Evolutionary conservation across 345 rosid species (phyloP).

Genomic region (Clarkia xantiana): DNA sequence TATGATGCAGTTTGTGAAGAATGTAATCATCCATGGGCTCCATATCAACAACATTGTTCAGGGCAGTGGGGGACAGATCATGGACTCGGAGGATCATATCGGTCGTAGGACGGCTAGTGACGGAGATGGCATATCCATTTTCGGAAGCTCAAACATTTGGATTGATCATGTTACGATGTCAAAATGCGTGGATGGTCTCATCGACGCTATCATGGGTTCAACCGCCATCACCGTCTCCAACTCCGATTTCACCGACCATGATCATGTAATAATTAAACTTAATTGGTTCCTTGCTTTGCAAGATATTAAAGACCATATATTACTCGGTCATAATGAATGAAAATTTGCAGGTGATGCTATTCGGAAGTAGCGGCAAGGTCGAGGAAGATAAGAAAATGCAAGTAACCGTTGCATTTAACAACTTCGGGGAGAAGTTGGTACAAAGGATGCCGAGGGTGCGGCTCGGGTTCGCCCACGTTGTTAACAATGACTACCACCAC

Average conservation of each 20-base stretch:
- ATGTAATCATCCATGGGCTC: conserved; percentile 53
- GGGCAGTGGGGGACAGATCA: conserved; percentile 43
- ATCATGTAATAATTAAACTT: too few species aligned
- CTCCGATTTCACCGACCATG: conserved; percentile 60
- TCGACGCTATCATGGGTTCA: conserved; percentile 57
- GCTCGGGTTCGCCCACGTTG: conserved; percentile 48
- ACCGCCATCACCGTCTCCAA: conserved; percentile 78
- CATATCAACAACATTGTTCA: conserved; percentile 39
- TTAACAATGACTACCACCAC: conserved; percentile 67
- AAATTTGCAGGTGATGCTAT: conserved; percentile 43
- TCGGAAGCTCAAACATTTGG: conserved; percentile 51
- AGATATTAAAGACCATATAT: too few species aligned
- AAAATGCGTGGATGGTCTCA: conserved; percentile 46
- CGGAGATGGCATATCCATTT: conserved; percentile 70
- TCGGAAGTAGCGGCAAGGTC: conserved; percentile 36
- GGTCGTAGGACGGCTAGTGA: conserved; percentile 57
- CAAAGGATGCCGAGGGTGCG: conserved; percentile 52
- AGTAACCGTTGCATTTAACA: conserved; percentile 61
- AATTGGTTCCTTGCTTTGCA: too few species aligned
- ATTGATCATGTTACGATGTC: conserved; percentile 72
- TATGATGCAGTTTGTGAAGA: conserved; percentile 36
- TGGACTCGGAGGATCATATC: conserved; percentile 39
- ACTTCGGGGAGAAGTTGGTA: conserved; percentile 43
- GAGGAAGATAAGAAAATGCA: conserved; percentile 41
- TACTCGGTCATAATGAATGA: too few species aligned